Conservation (phyloP, 2,329 filamentous ascomycete species). For the Pestalotiopsis sp. region DNA sequence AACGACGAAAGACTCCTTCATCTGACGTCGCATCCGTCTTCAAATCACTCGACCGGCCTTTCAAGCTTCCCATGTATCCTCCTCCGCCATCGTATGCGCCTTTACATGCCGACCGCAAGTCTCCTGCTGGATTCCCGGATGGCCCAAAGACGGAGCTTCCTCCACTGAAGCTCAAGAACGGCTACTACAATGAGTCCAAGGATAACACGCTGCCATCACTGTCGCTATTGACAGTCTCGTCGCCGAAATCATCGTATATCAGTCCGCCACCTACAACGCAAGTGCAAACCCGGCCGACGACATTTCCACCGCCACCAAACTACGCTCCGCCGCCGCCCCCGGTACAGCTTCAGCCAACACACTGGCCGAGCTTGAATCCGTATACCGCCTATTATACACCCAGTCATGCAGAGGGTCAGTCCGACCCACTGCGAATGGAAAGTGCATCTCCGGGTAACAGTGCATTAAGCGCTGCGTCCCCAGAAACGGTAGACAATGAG, state of each 20-base stretch:
- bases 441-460: constrained; percentile 45
- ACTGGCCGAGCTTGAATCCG: constrained; percentile 54
- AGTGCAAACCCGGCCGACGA: constrained; percentile 13
- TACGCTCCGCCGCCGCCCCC: constrained; percentile 28
- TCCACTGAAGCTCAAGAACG: constrained; percentile 40
- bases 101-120: constrained; percentile 25
- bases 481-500: constrained; percentile 46
- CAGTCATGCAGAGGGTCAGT: constrained; percentile 43
- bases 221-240: constrained; percentile 39
- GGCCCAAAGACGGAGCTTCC: constrained; percentile 41
- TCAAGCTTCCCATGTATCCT: constrained; percentile 37
- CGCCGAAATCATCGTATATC: constrained; percentile 25
- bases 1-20: constrained; percentile 24
- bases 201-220: constrained; percentile 43
- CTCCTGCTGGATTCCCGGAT: constrained; percentile 35
- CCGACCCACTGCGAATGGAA: constrained; percentile 53
- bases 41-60: constrained; percentile 30
- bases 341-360: constrained; percentile 28
- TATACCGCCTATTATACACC: constrained; percentile 51
- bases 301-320: constrained; percentile 18
- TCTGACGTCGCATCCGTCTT: constrained; percentile 22
- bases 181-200: constrained; percentile 26
- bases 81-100: constrained; percentile 40
- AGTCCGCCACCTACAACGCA: constrained; percentile 15
- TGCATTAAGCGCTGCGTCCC: constrained; percentile 44